Conservation (phyloP, 2,329 filamentous ascomycete species). For the Cladosporium sphaerospermum region DNA sequence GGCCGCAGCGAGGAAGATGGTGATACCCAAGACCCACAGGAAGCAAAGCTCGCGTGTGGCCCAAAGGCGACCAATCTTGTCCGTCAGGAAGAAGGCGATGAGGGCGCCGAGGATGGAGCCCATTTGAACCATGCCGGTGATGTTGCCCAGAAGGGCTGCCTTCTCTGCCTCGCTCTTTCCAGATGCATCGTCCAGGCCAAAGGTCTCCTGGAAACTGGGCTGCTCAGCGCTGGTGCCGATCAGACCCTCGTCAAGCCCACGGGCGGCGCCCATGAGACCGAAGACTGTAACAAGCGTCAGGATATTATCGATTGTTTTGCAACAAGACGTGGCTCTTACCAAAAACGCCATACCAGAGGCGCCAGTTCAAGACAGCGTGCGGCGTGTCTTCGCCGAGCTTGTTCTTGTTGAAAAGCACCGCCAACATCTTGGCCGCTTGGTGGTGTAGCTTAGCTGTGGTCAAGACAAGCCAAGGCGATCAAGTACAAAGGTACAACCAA, state of each 20-base stretch:
- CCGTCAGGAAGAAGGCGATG: conserved; percentile 40
- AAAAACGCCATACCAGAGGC: conserved; percentile 69
- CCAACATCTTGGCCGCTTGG: conserved; percentile 18
- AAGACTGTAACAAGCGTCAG: conserved; percentile 19
- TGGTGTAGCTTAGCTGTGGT: conserved; percentile 6
- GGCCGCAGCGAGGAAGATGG: conserved; percentile 43
- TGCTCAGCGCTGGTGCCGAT: conserved; percentile 55
- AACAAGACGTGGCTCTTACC: conserved; percentile 17
- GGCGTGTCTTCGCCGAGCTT: conserved; percentile 57
- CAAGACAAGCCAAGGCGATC: conserved; percentile 3
- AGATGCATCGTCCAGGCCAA: conserved; percentile 51
- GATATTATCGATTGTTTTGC: too few species aligned
- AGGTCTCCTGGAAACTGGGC: conserved; percentile 55
- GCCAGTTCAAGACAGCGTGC: conserved; percentile 67
- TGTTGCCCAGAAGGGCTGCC: conserved; percentile 57
- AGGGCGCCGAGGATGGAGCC: conserved; percentile 67
- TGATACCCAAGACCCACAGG: conserved; percentile 24
- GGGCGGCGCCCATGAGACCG: conserved; percentile 63
- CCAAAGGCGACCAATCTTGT: conserved; percentile 28
- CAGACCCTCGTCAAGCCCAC: conserved; percentile 74
- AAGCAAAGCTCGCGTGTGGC: conserved; percentile 25
- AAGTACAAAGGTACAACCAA: conserved; percentile 5
- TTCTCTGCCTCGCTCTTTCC: conserved; percentile 48
- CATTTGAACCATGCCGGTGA: conserved; percentile 76
- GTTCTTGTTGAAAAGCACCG: conserved; percentile 26